Conservation (phyloP, 352 stramenopile genomes). For the Phytophthora vignae region DNA sequence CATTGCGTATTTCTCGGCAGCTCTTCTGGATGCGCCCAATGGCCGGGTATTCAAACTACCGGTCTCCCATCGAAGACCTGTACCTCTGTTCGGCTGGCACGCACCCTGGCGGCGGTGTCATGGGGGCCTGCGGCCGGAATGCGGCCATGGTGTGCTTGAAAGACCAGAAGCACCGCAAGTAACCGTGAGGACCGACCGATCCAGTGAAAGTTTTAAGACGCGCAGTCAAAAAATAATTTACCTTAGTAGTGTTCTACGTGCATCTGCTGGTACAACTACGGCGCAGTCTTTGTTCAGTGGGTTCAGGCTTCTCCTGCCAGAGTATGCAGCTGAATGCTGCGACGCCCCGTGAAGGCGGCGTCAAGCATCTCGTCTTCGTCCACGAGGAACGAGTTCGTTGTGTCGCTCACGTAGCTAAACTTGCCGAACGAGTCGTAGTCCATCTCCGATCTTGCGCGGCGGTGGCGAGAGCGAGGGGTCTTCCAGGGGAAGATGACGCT, state of each 20-base stretch:
- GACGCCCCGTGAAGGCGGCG: slow-evolving; percentile 80
- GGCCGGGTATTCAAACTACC: slow-evolving; percentile 83
- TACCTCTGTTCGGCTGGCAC: slow-evolving; percentile 90
- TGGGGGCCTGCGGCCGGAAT: slow-evolving; percentile 91
- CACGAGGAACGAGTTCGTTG: slow-evolving; percentile 89
- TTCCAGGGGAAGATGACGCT: slow-evolving; percentile 87
- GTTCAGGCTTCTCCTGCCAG: slow-evolving; percentile 74
- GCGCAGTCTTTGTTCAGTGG: slow-evolving; percentile 34
- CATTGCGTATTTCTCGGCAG: slow-evolving; percentile 31
- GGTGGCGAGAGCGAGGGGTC: slow-evolving; percentile 57
- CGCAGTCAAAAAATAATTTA: slow-evolving; percentile 48
- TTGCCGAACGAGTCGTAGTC: slow-evolving; percentile 85
- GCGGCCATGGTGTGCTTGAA: slow-evolving; percentile 77
- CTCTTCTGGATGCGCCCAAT: slow-evolving; percentile 91
- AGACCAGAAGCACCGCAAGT: slow-evolving; percentile 42
- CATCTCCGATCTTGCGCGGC: slow-evolving; percentile 57
- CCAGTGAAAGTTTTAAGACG: slow-evolving; percentile 5
- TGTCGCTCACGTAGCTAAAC: slow-evolving; percentile 91
- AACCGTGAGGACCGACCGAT: background rate
- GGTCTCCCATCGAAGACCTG: slow-evolving; percentile 79
- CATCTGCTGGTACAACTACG: slow-evolving; percentile 47
- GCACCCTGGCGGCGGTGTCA: slow-evolving; percentile 92
- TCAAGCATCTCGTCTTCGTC: slow-evolving; percentile 92
- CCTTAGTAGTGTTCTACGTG: slow-evolving; percentile 47
- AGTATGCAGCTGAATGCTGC: slow-evolving; percentile 86